Base-by-base conservation (phyloP, 352 stramenopile species). In the Elongisporangium prolatum region DNA sequence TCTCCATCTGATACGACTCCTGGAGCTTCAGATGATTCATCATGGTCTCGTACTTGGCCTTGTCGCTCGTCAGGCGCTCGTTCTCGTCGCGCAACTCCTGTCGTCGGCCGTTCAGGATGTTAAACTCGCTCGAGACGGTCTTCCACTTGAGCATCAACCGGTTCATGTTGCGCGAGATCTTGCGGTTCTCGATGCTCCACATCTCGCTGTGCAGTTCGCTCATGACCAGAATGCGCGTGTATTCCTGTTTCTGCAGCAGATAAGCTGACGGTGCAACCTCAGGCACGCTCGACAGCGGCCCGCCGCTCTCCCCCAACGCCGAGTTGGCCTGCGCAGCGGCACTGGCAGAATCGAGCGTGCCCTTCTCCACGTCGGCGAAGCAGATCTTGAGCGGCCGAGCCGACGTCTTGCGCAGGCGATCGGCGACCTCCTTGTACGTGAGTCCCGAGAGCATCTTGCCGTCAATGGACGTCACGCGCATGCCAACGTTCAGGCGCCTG, bases 161-260 rank as follows among this genome's bases (percentile, higher is more conserved):
- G n/a, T 53, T 67, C 57, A 83, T 63, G 34, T 79, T 80, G 6
- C 80, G 73, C 53, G 81, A 55, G 50, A 93, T 61, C 59, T 95
- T 95, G 55, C 91, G 89, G 54, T 84, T 92, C 63, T 95, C 85
- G 56, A 93, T 91, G 20, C 63, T 72, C 85, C 85, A 95, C 65
- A 95, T 86, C 59, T 95, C 85, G 20, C 75, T 90, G 67, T 90
- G 78, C 52, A 95, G 65, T 51, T 95, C 85, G 40, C 77, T 76
- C n/a, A 77, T 86, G 49, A 95, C 85, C 14, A 91, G 76, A 47
- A 92, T 72, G 51, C 82, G 81, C 57, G 81, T 91, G 60, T 81
- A 93, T 52, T 91, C 81, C 54, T 88, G 68, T 47, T 95, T 93
- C 56, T 93, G 81, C 63, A 87, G 69, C 57, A 90, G 59, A 48